Evolutionary conservation across 495 filamentous ascomycete species (phyloP).

Genomic region (Talaromyces wortmannii): DNA sequence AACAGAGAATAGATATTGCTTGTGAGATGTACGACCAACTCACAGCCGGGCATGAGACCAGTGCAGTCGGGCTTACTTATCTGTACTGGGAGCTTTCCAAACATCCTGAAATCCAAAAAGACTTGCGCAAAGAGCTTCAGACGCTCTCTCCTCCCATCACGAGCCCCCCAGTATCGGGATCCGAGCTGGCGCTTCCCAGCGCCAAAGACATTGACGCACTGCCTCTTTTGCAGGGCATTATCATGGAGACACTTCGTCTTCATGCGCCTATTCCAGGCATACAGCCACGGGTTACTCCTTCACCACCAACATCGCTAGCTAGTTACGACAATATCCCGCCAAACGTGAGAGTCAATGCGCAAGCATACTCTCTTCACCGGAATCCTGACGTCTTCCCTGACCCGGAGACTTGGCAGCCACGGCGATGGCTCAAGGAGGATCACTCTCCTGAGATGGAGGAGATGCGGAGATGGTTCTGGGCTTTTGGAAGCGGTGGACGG

Average conservation of each 20-base stretch:
- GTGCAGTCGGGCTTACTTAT: slow-evolving; percentile 67
- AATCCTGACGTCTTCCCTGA: slow-evolving; percentile 54
- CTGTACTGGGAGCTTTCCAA: slow-evolving; percentile 60
- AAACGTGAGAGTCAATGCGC: slow-evolving; percentile 61
- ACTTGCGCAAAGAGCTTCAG: slow-evolving; percentile 55
- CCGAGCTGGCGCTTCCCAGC: slow-evolving; percentile 30
- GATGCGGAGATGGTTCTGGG: slow-evolving; percentile 71
- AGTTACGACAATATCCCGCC: slow-evolving; percentile 49
- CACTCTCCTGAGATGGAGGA: slow-evolving; percentile 38
- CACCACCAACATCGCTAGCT: slow-evolving; percentile 42
- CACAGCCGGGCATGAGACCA: slow-evolving; percentile 73
- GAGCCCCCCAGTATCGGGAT: slow-evolving; percentile 7
- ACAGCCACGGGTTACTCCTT: slow-evolving; percentile 68
- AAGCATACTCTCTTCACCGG: slow-evolving; percentile 66
- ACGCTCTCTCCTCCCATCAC: slow-evolving; percentile 34
- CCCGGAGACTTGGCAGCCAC: slow-evolving; percentile 54
- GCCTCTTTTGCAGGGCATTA: slow-evolving; percentile 64
- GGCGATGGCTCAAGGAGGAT: slow-evolving; percentile 49
- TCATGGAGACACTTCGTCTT: slow-evolving; percentile 70
- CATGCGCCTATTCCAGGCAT: slow-evolving; percentile 70
- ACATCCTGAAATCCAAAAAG: slow-evolving; percentile 45
- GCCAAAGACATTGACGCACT: slow-evolving; percentile 62
- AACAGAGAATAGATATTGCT: slow-evolving; percentile 48
- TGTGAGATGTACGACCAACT: slow-evolving; percentile 72
- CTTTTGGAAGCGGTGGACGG: slow-evolving; percentile 73